Conservation (phyloP, 352 stramenopile species). For the Phytophthora pini region DNA sequence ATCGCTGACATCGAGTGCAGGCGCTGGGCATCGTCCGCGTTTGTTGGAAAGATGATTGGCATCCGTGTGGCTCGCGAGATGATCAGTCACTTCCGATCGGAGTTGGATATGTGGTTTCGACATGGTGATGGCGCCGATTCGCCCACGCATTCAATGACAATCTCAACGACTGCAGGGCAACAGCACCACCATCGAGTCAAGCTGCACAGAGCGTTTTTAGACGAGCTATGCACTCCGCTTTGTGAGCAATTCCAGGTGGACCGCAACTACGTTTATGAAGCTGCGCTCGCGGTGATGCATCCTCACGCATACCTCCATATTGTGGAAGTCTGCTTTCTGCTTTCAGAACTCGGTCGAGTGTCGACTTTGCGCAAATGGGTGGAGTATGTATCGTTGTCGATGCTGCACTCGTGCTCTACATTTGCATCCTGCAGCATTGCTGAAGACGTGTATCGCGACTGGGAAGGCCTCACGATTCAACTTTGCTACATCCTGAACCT, state of each 20-base stretch:
- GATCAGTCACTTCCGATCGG: constrained; percentile 82
- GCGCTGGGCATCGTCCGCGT: constrained; percentile 84
- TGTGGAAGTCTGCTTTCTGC: constrained; percentile 80
- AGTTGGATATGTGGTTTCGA: constrained; percentile 60
- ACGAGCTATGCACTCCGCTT: constrained; percentile 76
- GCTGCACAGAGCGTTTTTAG: constrained; percentile 68
- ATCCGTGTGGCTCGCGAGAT: constrained; percentile 85
- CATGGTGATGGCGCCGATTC: constrained; percentile 29
- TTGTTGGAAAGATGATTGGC: constrained; percentile 89
- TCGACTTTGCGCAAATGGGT: constrained; percentile 81
- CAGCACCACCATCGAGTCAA: constrained; percentile 36
- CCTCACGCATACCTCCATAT: constrained; percentile 86
- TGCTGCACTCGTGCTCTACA: constrained; percentile 82
- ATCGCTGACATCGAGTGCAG: constrained; percentile 87
- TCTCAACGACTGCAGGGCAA: constrained; percentile 20
- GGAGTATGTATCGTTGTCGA: constrained; percentile 79
- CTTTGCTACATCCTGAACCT: constrained; percentile 81
- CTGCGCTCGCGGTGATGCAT: constrained; percentile 78
- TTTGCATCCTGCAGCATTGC: constrained; percentile 81
- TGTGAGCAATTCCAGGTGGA: constrained; percentile 85
- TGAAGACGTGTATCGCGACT: constrained; percentile 83
- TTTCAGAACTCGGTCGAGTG: constrained; percentile 63
- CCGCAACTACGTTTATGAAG: constrained; percentile 80
- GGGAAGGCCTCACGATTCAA: constrained; percentile 84
- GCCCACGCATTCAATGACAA: constrained; percentile 7